Evolutionary conservation across 2,329 filamentous ascomycete species (phyloP).

Genomic region (Sporothrix protearum): DNA sequence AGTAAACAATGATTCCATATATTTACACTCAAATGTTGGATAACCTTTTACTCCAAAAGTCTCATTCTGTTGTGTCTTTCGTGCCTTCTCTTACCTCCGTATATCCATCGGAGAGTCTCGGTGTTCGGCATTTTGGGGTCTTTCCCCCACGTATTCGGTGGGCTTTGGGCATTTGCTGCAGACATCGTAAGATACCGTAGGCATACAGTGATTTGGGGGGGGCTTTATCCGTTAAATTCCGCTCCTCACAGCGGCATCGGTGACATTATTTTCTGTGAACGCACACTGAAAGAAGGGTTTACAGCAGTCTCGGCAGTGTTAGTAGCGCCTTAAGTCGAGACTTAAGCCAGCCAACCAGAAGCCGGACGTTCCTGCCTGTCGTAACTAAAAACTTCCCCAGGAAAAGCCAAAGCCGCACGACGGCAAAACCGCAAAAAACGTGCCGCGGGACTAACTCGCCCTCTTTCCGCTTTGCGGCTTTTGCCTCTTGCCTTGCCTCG

Average conservation of each 20-base stretch:
- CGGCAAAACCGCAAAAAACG: neutral
- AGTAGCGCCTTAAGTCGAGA: too few species aligned
- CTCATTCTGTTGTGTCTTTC: too few species aligned
- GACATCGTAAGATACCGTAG: neutral
- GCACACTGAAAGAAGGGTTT: neutral
- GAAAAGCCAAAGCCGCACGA: neutral
- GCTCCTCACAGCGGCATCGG: neutral
- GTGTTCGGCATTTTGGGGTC: constrained; percentile 12
- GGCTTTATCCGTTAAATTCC: constrained; percentile 21
- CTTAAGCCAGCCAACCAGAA: neutral
- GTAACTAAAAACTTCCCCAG: neutral
- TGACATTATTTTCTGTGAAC: neutral
- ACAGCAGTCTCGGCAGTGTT: too few species aligned
- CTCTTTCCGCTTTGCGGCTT: neutral
- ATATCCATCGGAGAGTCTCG: constrained; percentile 14
- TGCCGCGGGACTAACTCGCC: neutral
- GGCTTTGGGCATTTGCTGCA: neutral
- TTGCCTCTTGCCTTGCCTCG: neutral
- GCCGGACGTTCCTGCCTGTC: neutral
- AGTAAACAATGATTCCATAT: too few species aligned
- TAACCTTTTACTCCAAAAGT: too few species aligned
- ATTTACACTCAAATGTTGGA: too few species aligned
- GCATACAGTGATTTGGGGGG: neutral
- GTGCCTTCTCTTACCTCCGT: neutral
- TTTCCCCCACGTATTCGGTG: neutral